Evolutionary conservation across 768 basidiomycete species (phyloP).

Genomic region (Fomitopsis serialis): DNA sequence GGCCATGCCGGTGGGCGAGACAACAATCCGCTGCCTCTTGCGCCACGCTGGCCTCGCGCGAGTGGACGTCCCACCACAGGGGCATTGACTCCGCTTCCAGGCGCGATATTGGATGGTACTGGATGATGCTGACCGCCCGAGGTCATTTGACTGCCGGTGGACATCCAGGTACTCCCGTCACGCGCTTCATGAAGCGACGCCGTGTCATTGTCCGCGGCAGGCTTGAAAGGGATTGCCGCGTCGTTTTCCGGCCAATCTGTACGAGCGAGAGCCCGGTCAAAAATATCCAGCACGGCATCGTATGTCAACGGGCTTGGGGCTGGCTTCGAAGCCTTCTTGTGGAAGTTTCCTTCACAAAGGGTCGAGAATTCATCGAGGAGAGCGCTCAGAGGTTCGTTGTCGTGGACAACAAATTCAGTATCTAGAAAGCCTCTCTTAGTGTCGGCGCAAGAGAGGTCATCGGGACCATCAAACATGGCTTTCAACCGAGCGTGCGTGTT

Average conservation of each 20-base stretch:
- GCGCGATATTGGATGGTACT: too few relatives aligned
- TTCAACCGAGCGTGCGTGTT: neutral
- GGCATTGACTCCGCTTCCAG: too few relatives aligned
- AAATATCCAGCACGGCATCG: neutral
- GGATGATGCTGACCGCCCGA: too few relatives aligned
- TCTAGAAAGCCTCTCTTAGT: neutral
- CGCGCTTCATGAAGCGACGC: too few relatives aligned
- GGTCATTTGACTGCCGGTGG: too few relatives aligned
- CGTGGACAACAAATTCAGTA: neutral
- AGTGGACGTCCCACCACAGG: too few relatives aligned
- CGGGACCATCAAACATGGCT: neutral
- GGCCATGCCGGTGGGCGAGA: too few relatives aligned
- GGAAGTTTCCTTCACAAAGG: neutral
- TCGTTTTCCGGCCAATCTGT: constrained; percentile 6
- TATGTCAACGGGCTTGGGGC: neutral
- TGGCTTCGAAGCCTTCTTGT: neutral
- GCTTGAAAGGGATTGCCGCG: neutral
- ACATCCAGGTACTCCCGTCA: too few relatives aligned
- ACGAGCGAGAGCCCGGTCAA: constrained; percentile 1
- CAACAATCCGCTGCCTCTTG: too few relatives aligned
- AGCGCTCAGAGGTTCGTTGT: neutral
- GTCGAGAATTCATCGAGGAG: neutral
- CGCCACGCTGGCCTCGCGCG: too few relatives aligned
- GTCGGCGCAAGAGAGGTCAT: neutral
- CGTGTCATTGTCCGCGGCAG: too few relatives aligned